Conservation (phyloP, 805 yeast species). For the Scheffersomyces coipomensis region DNA sequence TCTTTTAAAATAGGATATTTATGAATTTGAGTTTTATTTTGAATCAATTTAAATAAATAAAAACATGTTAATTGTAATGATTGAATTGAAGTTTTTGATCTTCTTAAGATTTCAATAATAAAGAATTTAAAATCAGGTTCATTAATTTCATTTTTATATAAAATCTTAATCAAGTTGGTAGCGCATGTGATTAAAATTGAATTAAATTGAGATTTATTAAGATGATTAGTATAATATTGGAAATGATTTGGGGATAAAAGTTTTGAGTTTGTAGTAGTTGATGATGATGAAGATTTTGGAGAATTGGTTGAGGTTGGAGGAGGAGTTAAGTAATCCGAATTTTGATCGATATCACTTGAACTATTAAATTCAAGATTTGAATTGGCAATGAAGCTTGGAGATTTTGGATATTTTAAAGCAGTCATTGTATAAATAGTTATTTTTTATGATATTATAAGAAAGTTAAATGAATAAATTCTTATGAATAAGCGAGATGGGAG, state of each 20-base stretch:
- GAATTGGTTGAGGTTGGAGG: slow-evolving; percentile 6
- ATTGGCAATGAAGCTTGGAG: too few species aligned
- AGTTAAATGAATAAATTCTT: too few species aligned
- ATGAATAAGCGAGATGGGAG: too few species aligned
- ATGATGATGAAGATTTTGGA: not conserved
- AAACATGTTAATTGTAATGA: slow-evolving; percentile 66
- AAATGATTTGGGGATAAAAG: slow-evolving; percentile 31
- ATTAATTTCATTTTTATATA: slow-evolving; percentile 19
- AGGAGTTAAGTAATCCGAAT: slow-evolving; percentile 2
- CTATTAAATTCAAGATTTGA: not conserved
- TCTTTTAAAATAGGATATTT: slow-evolving; percentile 30
- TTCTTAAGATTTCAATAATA: slow-evolving; percentile 35
- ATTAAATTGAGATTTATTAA: slow-evolving; percentile 41
- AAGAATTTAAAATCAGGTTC: slow-evolving; percentile 36
- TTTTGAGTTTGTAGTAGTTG: not conserved
- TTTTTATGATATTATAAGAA: too few species aligned
- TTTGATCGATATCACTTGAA: not conserved
- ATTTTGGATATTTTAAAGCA: too few species aligned
- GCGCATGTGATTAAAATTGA: slow-evolving; percentile 35
- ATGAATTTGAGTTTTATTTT: slow-evolving; percentile 10
- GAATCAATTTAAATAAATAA: slow-evolving; percentile 53
- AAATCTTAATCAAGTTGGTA: slow-evolving; percentile 32
- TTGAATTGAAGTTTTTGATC: slow-evolving; percentile 49
- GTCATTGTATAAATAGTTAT: too few species aligned
- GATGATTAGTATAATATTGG: slow-evolving; percentile 37